Evolutionary conservation across 2,329 filamentous ascomycete genomes (phyloP), one percentile per base, ranked within the genome.

Genomic region (Pestalotiopsis fici): DNA sequence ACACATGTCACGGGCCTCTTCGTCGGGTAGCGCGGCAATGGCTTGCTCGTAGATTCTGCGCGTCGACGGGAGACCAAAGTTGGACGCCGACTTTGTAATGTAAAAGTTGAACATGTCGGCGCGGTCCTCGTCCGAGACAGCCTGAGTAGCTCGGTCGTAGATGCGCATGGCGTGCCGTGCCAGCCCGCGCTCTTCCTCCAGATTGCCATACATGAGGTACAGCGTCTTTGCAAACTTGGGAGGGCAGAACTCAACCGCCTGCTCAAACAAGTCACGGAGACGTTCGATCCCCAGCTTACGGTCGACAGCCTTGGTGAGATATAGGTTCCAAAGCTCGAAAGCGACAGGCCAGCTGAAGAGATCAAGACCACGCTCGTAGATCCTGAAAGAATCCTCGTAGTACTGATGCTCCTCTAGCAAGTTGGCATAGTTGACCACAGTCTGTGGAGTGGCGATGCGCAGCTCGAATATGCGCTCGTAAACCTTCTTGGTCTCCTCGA

Each of bases 91-190:
- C 79, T 99, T 98, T 67, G 95, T 98, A 77, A 99, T 98, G 83
- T 99, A 99, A 78, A 98, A 97, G 79, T 97, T 96, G 84, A 98
- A 99, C 95, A 99, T 98, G 75, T 97, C 94, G 68, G 95, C 91
- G 64, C 94, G 88, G 79, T 99, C 95, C 75, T 98, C 95, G 75
- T 99, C 96, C 15, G 93, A 91, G 3, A 99, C 97, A 13, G 95
- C 95, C 37, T 96, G 90, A 4, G 96, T 99, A 7, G 96, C 96
- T 67, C 96, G 92, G 82, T 99, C 97, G 80, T 99, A 99, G 73
- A 99, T 99, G 68, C 96, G 92, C 96, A 99, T 99, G 2, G 97
- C 97, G 78, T 98, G 95, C 62, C 97, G 89, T 12, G 96, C 95
- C 18, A 99, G 88, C 1, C 96, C 96, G 43, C 96, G 89, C 75